Percentiles rank a stretch among this genome's conserved stretches.
phyloP scores from a whole-genome alignment of 164 flowering plant species.

The Piper betle region DNA sequence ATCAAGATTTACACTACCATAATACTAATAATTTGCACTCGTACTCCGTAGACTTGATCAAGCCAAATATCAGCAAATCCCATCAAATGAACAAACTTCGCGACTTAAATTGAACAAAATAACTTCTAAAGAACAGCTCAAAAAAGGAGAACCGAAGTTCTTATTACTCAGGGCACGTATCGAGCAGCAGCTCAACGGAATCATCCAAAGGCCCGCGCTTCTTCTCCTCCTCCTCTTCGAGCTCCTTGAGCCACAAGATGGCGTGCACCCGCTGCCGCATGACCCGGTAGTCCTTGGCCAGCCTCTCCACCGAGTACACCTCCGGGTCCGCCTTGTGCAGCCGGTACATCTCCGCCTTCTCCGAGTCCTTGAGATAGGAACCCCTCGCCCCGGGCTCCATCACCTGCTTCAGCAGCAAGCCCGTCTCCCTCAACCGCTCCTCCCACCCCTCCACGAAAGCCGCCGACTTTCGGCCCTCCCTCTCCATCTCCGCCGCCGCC shows the following conservation, averaged over 20 bases:
- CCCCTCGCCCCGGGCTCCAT: conserved; percentile 86
- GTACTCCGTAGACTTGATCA: too few relatives aligned
- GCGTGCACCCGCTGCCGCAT: conserved; percentile 95
- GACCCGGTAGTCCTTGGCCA: conserved; percentile 80
- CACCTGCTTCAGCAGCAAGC: conserved; percentile 54
- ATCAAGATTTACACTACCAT: too few relatives aligned
- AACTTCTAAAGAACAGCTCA: too few relatives aligned
- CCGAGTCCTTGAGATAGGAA: conserved; percentile 69
- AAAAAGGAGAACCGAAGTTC: too few relatives aligned
- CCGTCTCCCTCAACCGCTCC: conserved; percentile 31
- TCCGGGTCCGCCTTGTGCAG: conserved; percentile 77
- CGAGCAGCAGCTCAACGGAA: conserved; percentile 68
- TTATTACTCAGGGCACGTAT: conserved; percentile 23
- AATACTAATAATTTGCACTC: too few relatives aligned
- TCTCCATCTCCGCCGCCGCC: conserved; percentile 18
- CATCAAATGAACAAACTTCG: too few relatives aligned
- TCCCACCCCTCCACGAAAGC: conserved; percentile 42
- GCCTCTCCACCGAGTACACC: conserved; percentile 63
- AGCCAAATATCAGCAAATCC: neutral
- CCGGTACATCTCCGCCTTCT: conserved; percentile 78
- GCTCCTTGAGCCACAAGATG: conserved; percentile 80
- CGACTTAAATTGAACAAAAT: too few relatives aligned
- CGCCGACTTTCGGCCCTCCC: conserved; percentile 25
- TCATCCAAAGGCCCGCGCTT: conserved; percentile 83
- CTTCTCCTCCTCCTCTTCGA: conserved; percentile 78